Base-by-base conservation (phyloP, 495 filamentous ascomycete species). In the Aspergillus bridgeri region DNA sequence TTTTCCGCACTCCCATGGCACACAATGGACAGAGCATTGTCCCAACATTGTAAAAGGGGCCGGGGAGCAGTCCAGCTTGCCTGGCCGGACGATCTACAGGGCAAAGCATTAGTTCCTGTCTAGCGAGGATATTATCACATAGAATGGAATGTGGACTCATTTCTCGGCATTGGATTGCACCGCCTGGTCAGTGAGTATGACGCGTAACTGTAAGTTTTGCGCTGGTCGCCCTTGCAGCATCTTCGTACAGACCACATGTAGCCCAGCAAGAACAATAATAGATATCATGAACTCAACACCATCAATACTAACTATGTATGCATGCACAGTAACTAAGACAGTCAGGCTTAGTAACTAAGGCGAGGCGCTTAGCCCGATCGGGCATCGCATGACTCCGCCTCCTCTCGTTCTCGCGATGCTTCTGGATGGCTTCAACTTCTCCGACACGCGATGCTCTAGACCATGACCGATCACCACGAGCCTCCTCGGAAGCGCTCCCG, bases 401-500 rank as follows among this genome's bases (percentile, higher is more conserved):
- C 1, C 27, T 7, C 27, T 29, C n/a, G 27, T 29, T 7, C 27
- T 29, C 27, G 6, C 1, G 3, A 8, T 11, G 33, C 2, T 3
- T 38, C 33, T 15, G 33, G 17, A 38, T 38, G 33, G 33, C 33
- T 38, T 38, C 33, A 38, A 3, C 7, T 38, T n/a, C 15, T 48
- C 45, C 49, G 49, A 43, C 21, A 57, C 52, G 18, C 29, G 56
- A 42, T 51, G 51, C 44, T 57, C 56, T 57, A 42, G 49, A 54
- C 38, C 17, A 76, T 76, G 73, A 48, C 65, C 43, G 71, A 38
- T 38, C 33, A 38, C 5, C 33, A 38, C 11, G 33, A 76, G 24
- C 64, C 67, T 25, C 60, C 63, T 3, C 69, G 76, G 25, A 77
- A 77, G 57, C 73, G 76, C 48, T 75, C 76, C 47, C 73, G 79